phyloP scores from a whole-genome alignment of 1,139 yeast genomes.

The Geotrichum citri-aurantii region DNA sequence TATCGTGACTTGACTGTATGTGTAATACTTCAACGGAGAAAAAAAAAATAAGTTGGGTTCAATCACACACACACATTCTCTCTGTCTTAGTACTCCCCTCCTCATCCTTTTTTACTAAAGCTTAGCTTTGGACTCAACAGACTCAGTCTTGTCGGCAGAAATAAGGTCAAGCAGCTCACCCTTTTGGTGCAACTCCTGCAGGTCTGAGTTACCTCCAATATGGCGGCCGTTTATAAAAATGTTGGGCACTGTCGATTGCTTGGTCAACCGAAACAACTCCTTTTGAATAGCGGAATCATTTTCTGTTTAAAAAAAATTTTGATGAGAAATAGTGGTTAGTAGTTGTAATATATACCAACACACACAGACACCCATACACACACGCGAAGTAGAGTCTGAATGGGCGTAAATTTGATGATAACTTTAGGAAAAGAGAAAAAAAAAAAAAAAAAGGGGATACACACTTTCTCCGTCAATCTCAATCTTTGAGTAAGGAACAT shows the following conservation, averaged over 20 bases:
- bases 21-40: too few species aligned
- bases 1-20: too few species aligned
- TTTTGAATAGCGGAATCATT: slow-evolving; percentile 73
- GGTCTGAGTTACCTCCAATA: slow-evolving; percentile 67
- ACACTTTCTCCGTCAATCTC: slow-evolving; percentile 16
- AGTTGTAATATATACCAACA: not conserved
- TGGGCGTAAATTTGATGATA: not conserved
- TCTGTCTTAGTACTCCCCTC: not conserved
- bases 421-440: not conserved
- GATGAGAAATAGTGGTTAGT: not conserved
- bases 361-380: not conserved
- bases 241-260: slow-evolving; percentile 92
- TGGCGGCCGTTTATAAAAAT: slow-evolving; percentile 84
- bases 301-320: slow-evolving; percentile 12
- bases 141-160: not conserved
- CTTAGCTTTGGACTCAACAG: not conserved
- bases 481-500: slow-evolving; percentile 6
- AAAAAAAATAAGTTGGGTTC: too few species aligned
- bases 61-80: too few species aligned
- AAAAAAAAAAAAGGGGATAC: slow-evolving; percentile 1
- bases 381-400: not conserved
- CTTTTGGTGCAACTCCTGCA: slow-evolving; percentile 51
- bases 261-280: slow-evolving; percentile 68
- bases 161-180: slow-evolving; percentile 34
- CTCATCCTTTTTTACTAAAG: not conserved